Evolutionary conservation across 805 yeast genomes (phyloP).

Genomic region (Myxozyma udenii): DNA sequence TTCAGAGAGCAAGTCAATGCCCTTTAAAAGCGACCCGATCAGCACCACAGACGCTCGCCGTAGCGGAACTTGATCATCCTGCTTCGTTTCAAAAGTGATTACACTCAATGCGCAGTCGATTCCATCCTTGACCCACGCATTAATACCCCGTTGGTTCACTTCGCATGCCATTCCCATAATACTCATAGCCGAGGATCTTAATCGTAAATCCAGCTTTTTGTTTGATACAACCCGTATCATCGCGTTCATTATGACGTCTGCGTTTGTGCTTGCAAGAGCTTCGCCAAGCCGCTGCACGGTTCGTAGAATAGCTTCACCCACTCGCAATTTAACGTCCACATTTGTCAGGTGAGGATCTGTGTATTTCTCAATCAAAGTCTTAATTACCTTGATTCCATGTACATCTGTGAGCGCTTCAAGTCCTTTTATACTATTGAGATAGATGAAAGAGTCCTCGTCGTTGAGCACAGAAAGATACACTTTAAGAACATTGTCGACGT

Average conservation of each 20-base stretch:
- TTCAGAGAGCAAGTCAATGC: constrained; percentile 34
- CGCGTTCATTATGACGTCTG: constrained; percentile 45
- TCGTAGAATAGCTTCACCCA: constrained; percentile 77
- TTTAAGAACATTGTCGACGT: constrained; percentile 52
- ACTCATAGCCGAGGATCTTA: constrained; percentile 86
- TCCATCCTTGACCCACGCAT: constrained; percentile 50
- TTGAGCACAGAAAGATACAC: constrained; percentile 62
- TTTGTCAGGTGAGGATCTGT: constrained; percentile 29
- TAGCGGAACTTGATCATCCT: constrained; percentile 49
- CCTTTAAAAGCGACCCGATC: constrained; percentile 40
- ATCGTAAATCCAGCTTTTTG: constrained; percentile 47
- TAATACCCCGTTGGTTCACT: constrained; percentile 54
- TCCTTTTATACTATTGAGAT: constrained; percentile 79
- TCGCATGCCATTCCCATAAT: constrained; percentile 70
- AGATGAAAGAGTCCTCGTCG: constrained; percentile 84
- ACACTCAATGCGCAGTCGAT: constrained; percentile 78
- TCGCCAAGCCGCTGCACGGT: constrained; percentile 52
- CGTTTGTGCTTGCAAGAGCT: constrained; percentile 47
- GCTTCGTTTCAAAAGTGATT: constrained; percentile 54
- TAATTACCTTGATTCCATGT: constrained; percentile 41
- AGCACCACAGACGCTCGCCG: constrained; percentile 73
- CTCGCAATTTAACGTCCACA: constrained; percentile 66
- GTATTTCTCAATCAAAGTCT: constrained; percentile 44
- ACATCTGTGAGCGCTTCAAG: constrained; percentile 56
- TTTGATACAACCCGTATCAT: constrained; percentile 39